Conservation (phyloP, 208 protist genomes). For the Crithidia sp. region DNA sequence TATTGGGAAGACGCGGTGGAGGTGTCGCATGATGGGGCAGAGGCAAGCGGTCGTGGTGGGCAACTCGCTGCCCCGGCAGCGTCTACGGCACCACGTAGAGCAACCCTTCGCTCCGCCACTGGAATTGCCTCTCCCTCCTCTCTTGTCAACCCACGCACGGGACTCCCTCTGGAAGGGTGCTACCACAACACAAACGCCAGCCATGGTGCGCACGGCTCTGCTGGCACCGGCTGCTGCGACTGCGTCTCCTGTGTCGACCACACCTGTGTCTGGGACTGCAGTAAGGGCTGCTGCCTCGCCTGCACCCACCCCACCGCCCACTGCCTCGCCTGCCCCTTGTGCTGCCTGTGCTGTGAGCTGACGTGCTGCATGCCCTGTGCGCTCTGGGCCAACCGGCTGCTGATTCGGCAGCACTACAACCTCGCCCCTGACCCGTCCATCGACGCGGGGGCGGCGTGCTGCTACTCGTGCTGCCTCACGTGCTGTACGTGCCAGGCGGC, state of each 20-base stretch:
- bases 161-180: constrained; percentile 46
- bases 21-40: constrained; percentile 11
- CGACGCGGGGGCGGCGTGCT: constrained; percentile 34
- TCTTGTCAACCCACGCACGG: constrained; percentile 28
- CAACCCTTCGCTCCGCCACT: constrained; percentile 13
- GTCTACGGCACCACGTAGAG: neutral
- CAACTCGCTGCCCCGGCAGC: neutral
- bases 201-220: neutral
- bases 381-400: constrained; percentile 51
- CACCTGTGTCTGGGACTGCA: constrained; percentile 21
- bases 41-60: neutral
- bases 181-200: constrained; percentile 25
- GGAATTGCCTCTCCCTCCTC: constrained; percentile 29
- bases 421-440: constrained; percentile 34
- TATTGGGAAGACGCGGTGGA: constrained; percentile 18
- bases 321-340: constrained; percentile 37
- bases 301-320: constrained; percentile 38
- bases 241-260: constrained; percentile 23
- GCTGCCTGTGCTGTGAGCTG: constrained; percentile 48
- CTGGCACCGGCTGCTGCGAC: constrained; percentile 30
- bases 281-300: constrained; percentile 31
- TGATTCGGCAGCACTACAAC: constrained; percentile 58
- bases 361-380: constrained; percentile 55
- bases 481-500: constrained; percentile 27
- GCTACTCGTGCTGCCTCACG: constrained; percentile 37